Percentiles rank a stretch among this genome's conserved stretches.
Conservation (phyloP, 2,329 filamentous ascomycete genomes). For the Neopestalotiopsis clavispora region DNA sequence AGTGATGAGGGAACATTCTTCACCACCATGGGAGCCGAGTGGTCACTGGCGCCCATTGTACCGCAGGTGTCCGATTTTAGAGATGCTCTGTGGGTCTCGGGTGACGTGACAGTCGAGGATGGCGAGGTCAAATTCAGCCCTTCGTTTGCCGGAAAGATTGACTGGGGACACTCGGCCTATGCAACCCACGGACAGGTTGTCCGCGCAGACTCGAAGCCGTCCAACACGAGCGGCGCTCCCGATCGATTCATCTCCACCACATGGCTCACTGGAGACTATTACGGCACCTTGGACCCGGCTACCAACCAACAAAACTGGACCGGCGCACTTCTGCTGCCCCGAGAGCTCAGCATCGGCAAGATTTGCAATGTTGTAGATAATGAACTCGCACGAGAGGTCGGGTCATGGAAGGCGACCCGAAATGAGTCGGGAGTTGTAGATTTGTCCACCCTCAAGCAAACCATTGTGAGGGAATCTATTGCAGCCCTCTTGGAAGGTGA, state of each 20-base stretch:
- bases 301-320: slow-evolving; percentile 49
- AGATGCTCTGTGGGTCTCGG: slow-evolving; percentile 48
- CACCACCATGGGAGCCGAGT: slow-evolving; percentile 46
- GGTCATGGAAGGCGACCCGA: slow-evolving; percentile 41
- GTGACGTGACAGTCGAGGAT: slow-evolving; percentile 35
- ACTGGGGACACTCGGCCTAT: slow-evolving; percentile 46
- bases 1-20: slow-evolving; percentile 44
- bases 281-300: slow-evolving; percentile 42
- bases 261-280: slow-evolving; percentile 49
- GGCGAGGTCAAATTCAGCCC: slow-evolving; percentile 41
- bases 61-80: slow-evolving; percentile 42
- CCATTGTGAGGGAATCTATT: slow-evolving; percentile 42
- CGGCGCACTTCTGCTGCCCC: slow-evolving; percentile 45
- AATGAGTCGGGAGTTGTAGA: slow-evolving; percentile 39
- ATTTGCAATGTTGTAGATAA: slow-evolving; percentile 46
- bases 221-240: slow-evolving; percentile 40
- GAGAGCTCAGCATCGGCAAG: slow-evolving; percentile 46
- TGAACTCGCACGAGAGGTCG: slow-evolving; percentile 41
- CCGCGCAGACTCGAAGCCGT: slow-evolving; percentile 41
- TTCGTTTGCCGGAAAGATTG: slow-evolving; percentile 45
- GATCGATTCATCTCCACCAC: slow-evolving; percentile 47
- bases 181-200: slow-evolving; percentile 48
- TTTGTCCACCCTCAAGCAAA: slow-evolving; percentile 42
- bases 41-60: slow-evolving; percentile 44
- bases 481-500: slow-evolving; percentile 34